These are phyloP conservation scores for Hymenoscyphus scutula DNA, from an alignment of 2,329 filamentous ascomycete genomes.

Conservation along the genomic window DNA sequence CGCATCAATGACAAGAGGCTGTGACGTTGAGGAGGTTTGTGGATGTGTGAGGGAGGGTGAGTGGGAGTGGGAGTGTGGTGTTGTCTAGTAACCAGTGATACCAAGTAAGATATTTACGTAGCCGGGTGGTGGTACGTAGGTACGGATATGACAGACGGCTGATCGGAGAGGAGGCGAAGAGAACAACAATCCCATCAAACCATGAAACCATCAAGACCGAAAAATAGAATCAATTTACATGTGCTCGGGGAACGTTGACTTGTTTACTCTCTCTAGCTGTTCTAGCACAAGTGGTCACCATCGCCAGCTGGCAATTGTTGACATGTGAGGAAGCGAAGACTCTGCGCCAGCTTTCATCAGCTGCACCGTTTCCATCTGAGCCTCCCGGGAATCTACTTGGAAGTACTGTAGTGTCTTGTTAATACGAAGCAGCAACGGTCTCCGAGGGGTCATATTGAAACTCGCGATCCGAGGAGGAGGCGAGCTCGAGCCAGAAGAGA, in stretches of 20 bases:
- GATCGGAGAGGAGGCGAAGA: not conserved
- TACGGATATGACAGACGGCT: not conserved
- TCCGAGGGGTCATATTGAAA: not conserved
- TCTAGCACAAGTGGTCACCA: not conserved
- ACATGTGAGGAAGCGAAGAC: not conserved
- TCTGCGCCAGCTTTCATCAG: not conserved
- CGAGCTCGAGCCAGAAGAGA: not conserved
- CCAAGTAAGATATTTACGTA: not conserved
- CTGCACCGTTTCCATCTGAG: not conserved
- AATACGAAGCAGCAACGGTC: not conserved
- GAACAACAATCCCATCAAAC: not conserved
- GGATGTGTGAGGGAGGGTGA: not conserved
- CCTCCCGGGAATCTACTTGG: no score
- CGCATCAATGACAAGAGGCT: not conserved
- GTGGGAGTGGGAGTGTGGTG: not conserved
- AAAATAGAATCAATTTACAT: not conserved
- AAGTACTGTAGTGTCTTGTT: no score
- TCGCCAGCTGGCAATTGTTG: constrained; percentile 1
- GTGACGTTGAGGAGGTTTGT: not conserved
- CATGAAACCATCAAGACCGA: not conserved
- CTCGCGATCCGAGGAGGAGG: not conserved
- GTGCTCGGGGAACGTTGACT: not conserved
- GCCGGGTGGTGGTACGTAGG: not conserved
- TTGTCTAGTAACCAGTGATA: not conserved
- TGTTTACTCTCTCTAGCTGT: not conserved